Conservation (phyloP, 2,329 filamentous ascomycete species). For the Hortaea werneckii region DNA sequence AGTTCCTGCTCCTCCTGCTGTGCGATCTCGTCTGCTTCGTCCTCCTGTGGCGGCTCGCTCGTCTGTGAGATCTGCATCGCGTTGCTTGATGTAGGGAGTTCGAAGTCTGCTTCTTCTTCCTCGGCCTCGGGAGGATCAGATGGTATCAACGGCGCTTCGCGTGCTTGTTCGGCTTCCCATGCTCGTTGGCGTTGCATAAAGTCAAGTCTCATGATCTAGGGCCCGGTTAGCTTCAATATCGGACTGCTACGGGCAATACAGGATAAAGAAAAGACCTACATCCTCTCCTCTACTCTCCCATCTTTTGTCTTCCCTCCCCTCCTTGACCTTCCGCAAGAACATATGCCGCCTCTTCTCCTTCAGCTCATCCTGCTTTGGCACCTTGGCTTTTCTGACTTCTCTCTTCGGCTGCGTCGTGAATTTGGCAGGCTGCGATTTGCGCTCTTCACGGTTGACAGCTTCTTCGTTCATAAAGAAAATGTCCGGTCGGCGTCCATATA, state of each 20-base stretch:
- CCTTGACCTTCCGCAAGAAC: slow-evolving; percentile 53
- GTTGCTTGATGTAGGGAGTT: slow-evolving; percentile 7
- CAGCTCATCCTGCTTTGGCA: slow-evolving; percentile 49
- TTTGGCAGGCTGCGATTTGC: slow-evolving; percentile 25
- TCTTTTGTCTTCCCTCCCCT: slow-evolving; percentile 34
- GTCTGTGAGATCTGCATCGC: slow-evolving; percentile 9
- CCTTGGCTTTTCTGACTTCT: slow-evolving; percentile 51
- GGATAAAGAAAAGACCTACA: slow-evolving; percentile 20
- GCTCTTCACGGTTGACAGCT: neutral
- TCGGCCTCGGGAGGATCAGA: slow-evolving; percentile 12
- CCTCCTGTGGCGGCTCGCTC: slow-evolving; percentile 10
- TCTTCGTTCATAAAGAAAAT: slow-evolving; percentile 3
- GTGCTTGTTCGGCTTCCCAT: slow-evolving; percentile 36
- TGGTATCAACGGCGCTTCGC: slow-evolving; percentile 27
- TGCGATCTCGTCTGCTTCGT: slow-evolving; percentile 31
- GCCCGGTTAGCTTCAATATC: slow-evolving; percentile 1
- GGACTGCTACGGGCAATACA: neutral
- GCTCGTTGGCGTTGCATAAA: slow-evolving; percentile 33
- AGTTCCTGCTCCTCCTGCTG: slow-evolving; percentile 36
- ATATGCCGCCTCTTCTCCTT: slow-evolving; percentile 55
- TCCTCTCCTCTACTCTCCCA: slow-evolving; percentile 39
- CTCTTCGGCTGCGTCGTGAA: slow-evolving; percentile 34
- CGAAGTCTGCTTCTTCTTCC: slow-evolving; percentile 3
- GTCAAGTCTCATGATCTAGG: slow-evolving; percentile 38
- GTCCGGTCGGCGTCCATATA: slow-evolving; percentile 15